Evolutionary conservation across 352 stramenopile species (phyloP).

Genomic region (Phytophthora sansomeana): DNA sequence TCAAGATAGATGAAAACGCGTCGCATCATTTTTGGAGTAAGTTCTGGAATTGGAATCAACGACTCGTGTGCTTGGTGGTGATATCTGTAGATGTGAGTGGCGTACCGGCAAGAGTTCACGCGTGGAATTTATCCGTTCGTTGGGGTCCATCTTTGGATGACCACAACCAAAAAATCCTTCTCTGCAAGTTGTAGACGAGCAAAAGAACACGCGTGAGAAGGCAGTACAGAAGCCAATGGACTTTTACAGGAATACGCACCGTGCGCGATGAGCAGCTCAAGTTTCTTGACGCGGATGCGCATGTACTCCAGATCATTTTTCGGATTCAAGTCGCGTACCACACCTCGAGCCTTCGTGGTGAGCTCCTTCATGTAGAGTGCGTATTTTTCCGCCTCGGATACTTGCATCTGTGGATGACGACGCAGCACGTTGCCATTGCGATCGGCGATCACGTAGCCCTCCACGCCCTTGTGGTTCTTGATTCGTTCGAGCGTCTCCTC

Average conservation of each 20-base stretch:
- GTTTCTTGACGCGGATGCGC: conserved; percentile 92
- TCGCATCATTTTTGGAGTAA: conserved; percentile 21
- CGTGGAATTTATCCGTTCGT: conserved; percentile 32
- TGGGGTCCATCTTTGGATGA: conserved; percentile 94
- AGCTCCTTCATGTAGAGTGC: conserved; percentile 93
- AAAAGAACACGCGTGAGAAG: conserved; percentile 2
- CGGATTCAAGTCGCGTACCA: conserved; percentile 95
- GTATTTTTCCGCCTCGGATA: conserved; percentile 93
- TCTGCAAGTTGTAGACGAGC: conserved; percentile 65
- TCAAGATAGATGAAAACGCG: conserved; percentile 16
- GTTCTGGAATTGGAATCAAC: conserved; percentile 13
- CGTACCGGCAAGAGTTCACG: background rate
- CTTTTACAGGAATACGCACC: conserved; percentile 56
- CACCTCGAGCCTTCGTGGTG: conserved; percentile 89
- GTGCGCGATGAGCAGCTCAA: conserved; percentile 94
- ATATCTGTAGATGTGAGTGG: background rate
- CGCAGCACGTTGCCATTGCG: conserved; percentile 91
- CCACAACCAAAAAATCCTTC: conserved; percentile 93
- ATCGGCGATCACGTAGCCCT: conserved; percentile 96
- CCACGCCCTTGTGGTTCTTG: conserved; percentile 94
- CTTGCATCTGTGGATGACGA: conserved; percentile 90
- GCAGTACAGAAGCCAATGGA: background rate
- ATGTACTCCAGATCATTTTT: conserved; percentile 96
- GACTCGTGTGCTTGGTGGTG: conserved; percentile 15
- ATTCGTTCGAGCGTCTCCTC: conserved; percentile 96